Base-by-base conservation (phyloP, 306 rosid species). In the Lupinus albus region DNA sequence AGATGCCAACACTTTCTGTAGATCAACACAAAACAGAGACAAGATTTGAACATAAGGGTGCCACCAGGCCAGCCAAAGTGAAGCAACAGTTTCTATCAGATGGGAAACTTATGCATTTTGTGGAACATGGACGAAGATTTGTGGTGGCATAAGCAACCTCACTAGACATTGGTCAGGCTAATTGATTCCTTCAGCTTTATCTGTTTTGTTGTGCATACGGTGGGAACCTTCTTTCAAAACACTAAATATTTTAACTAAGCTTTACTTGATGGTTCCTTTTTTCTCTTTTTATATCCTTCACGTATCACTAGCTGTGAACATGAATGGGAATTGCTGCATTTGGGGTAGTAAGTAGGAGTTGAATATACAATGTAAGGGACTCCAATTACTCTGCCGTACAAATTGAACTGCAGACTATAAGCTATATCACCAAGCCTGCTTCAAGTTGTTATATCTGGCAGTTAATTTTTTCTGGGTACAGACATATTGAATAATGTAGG, bases 91-190 rank as follows among this genome's bases (percentile, higher is more conserved):
- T 72, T 41, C 13, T 94, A 21, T 76, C 81, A 48, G 97, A 82
- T 38, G 99, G 99, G 66, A 85, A 81, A 75, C 50, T 94, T 78
- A 83, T 56, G 77, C 88, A 80, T 46, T 50, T 46, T 66, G 90
- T 88, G 74, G 89, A 90, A 70, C 83, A 83, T 86, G 82, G 65
- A 67, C 97, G 91, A 14, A 88, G 65, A 55, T 86, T 83, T 68
- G 80, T 76, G 67, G 79, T 79, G 91, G 83, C 85, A 78, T 92
- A 73, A 79, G 33, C 30, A 51, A 62, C 16, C 38, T 32, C 6
- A 10, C 12, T 48, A 67, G 67, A 74, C 55, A 53, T 60, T 55
- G 41, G 25, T 70, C 46, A 45, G 61, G 64, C 36, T 35, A 55
- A 55, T 64, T 64, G 71, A 68, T 73, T 76, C 38, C n/a, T 65